Conservation (phyloP, 345 rosid genomes). For the Ailanthus altissimus region DNA sequence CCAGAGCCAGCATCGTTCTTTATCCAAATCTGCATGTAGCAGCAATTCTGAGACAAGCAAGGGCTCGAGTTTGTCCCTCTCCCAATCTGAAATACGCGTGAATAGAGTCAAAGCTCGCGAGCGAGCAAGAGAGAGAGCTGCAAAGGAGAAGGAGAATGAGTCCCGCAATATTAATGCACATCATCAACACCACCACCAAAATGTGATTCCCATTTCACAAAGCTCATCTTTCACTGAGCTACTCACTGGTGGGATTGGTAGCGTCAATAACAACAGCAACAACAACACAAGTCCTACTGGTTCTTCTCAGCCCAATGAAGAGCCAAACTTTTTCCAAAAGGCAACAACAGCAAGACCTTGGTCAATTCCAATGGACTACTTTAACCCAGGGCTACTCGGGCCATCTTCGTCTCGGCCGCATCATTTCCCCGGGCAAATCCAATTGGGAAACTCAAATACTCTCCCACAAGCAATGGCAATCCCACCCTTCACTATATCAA, state of each 20-base stretch:
- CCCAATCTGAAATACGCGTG: conserved; percentile 59
- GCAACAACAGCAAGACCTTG: conserved; percentile 48
- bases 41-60: conserved; percentile 95
- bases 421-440: conserved; percentile 49
- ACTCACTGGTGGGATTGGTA: conserved; percentile 62
- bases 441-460: conserved; percentile 46
- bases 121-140: conserved; percentile 81
- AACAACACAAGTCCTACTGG: conserved; percentile 37
- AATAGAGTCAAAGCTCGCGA: conserved; percentile 73
- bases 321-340: conserved; percentile 41
- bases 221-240: conserved; percentile 80
- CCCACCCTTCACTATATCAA: conserved; percentile 40
- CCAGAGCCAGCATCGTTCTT: conserved; percentile 57
- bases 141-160: conserved; percentile 69
- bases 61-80: conserved; percentile 77
- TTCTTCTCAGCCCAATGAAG: conserved; percentile 35
- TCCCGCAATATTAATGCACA: conserved; percentile 19
- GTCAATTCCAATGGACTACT: conserved; percentile 71
- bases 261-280: conserved; percentile 12
- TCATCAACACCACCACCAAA: conserved; percentile 29
- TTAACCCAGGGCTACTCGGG: conserved; percentile 48
- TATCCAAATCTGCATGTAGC: conserved; percentile 92
- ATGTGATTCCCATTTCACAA: conserved; percentile 45
- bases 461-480: conserved; percentile 37
- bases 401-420: conserved; percentile 44